Evolutionary conservation across 768 basidiomycete genomes (phyloP), one percentile per base, ranked within the genome.

Genomic region (Clitopilus passeckerianus): DNA sequence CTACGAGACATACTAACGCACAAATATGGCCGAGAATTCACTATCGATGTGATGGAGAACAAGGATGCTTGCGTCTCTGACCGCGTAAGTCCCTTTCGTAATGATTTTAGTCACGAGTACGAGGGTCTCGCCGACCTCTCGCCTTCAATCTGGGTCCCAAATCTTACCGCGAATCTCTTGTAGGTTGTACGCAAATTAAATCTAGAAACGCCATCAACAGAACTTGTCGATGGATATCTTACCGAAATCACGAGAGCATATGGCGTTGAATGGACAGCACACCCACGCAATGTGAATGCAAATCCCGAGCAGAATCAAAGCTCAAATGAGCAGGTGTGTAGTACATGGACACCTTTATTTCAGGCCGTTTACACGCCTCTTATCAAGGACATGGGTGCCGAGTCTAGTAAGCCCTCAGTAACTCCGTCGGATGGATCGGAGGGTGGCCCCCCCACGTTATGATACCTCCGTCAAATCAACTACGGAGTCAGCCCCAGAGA

Each of bases 1-100:
- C 74, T 98, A 56, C 87, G 97, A 57, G 95, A 98, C 70, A 84
- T 98, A 70, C 81, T 99, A 59, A 91, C 95, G 90, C 91, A 95
- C 71, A 97, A 97, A 75, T 97, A 87, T 69, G 95, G 96, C 16
- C 86, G 96, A 20, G 93, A 95, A 53, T 98, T 92, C 70, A 85
- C 95, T 15, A 64, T 87, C 16, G 82, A 84, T n/a, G 86, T 91
- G 1, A 91, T 94, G 81, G 91, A 95, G 71, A 95, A 96, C 71
- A 83, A 79, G 46, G 86, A 90, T 64, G 77, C 78, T 15, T 86
- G 87, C 72, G 95, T 99, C 46, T 91, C 85, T 63, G 86, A 89
- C 54, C 86, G 97, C 61, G 93, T 93, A 74, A 73, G 86, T 67
- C 54, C 61, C 12, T 43, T 7, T 53, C 16, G 12, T 24, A 16